Conservation (phyloP, 352 stramenopile species). For the Pythium coloratum region DNA sequence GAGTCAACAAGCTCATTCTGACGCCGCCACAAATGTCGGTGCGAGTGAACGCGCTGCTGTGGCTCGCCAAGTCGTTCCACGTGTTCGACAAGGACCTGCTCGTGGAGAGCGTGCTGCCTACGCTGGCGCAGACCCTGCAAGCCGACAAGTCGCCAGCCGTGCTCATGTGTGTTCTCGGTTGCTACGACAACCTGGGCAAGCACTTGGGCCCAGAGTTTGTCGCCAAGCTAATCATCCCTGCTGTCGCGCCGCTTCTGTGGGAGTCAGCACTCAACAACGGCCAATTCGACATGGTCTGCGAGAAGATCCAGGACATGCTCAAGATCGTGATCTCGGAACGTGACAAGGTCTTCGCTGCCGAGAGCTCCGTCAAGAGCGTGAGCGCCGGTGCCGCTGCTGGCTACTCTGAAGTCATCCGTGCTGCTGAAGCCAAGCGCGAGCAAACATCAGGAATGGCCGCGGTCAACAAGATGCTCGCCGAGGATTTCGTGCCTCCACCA, state of each 20-base stretch:
- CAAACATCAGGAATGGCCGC: conserved; percentile 59
- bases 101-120: conserved; percentile 81
- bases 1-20: conserved; percentile 88
- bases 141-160: conserved; percentile 82
- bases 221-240: conserved; percentile 82
- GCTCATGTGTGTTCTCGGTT: conserved; percentile 87
- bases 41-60: conserved; percentile 83
- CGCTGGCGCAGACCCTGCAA: conserved; percentile 67
- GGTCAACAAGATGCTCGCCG: conserved; percentile 76
- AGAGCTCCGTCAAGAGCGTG: conserved; percentile 68
- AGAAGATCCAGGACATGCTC: conserved; percentile 90
- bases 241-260: conserved; percentile 79
- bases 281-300: conserved; percentile 86
- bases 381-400: conserved; percentile 59
- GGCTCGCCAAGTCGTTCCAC: conserved; percentile 87
- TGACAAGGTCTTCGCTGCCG: conserved; percentile 75
- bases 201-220: conserved; percentile 80
- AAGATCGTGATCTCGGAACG: conserved; percentile 81
- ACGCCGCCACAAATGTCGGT: conserved; percentile 79
- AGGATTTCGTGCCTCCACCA: conserved; percentile 62
- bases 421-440: conserved; percentile 69
- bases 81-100: conserved; percentile 89
- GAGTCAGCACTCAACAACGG: conserved; percentile 74
- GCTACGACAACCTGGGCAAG: conserved; percentile 89
- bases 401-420: conserved; percentile 64